Evolutionary conservation across 2,329 filamentous ascomycete species (phyloP), one percentile per base, ranked within the genome.

Genomic region (Xylaria sp.): DNA sequence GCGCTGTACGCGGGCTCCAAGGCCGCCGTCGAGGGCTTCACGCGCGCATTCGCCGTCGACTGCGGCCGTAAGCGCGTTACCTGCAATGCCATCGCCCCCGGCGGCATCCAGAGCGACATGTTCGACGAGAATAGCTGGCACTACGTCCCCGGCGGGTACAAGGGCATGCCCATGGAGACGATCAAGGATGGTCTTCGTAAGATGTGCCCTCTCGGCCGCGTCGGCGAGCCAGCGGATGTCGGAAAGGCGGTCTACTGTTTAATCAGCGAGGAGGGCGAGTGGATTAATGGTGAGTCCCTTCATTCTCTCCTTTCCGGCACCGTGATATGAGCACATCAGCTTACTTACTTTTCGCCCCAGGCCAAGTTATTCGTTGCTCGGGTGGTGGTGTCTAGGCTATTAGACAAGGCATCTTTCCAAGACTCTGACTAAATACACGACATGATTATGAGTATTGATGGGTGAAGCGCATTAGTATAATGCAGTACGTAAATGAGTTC

Each of bases 31-130:
- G 90, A 92, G 75, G 90, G 89, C 53, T 89, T 92, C 81, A 88
- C 90, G 75, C 90, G 90, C 79, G 85, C 86, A 29, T 91, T 92
- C 74, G 87, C 90, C 7, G 90, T 89, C 59, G 90, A 92, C 79
- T 91, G 90, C 77, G 90, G 90, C 65, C 84, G 83, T 73, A 85
- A 86, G 73, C 85, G 87, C 57, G 89, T 92, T 75, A 92, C 90
- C 0, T 89, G 90, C 79, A 92, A 92, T 73, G 89, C 89, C 70
- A 89, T 92, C 53, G 90, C 90, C 1, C 90, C 90, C 1, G 90
- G 90, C 63, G 90, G 90, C 50, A 89, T 92, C 81, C 90, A 92
- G 85, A 89, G 85, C 49, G 91, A 93, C 78, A 93, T 93, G 91
- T 93, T 90, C 81, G 84, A 89, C 68, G 85, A 87, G 78, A 90